phyloP scores from a whole-genome alignment of 805 yeast species.

The Suhomyces vadensis region DNA sequence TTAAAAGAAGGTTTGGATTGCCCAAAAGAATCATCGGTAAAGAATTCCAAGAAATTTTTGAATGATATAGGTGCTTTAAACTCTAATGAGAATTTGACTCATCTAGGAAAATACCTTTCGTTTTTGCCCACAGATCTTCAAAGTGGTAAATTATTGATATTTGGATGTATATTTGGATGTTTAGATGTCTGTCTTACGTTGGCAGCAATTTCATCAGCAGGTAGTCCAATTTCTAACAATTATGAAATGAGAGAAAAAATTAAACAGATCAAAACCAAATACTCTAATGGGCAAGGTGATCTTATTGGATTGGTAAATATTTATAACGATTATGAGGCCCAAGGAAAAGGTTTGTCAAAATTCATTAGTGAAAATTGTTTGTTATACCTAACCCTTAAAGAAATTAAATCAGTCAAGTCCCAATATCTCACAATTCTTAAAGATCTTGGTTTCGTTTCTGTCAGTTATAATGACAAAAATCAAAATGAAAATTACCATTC shows the following conservation, averaged over 20 bases:
- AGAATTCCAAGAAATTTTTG: conserved; percentile 52
- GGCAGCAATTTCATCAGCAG: conserved; percentile 75
- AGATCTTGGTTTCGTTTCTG: conserved; percentile 76
- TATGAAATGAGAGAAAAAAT: conserved; percentile 65
- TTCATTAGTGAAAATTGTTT: conserved; percentile 58
- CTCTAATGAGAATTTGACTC: conserved; percentile 51
- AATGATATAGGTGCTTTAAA: conserved; percentile 72
- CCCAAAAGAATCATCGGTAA: conserved; percentile 58
- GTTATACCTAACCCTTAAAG: conserved; percentile 65
- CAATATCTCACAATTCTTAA: conserved; percentile 72
- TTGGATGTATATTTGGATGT: conserved; percentile 82
- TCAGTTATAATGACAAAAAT: conserved; percentile 37
- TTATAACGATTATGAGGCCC: conserved; percentile 50
- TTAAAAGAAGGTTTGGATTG: conserved; percentile 78
- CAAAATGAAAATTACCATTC: conserved; percentile 11
- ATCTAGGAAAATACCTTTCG: conserved; percentile 78
- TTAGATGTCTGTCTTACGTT: conserved; percentile 73
- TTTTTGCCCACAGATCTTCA: conserved; percentile 83
- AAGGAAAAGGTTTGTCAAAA: conserved; percentile 32
- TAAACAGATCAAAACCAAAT: conserved; percentile 44
- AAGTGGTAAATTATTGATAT: conserved; percentile 78
- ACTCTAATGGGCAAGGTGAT: conserved; percentile 67
- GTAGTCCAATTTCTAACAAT: conserved; percentile 69
- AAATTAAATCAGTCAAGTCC: conserved; percentile 65
- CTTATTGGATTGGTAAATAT: conserved; percentile 65